Conservation (phyloP, 2,329 filamentous ascomycete genomes). For the Arthrobotrys conoides region DNA sequence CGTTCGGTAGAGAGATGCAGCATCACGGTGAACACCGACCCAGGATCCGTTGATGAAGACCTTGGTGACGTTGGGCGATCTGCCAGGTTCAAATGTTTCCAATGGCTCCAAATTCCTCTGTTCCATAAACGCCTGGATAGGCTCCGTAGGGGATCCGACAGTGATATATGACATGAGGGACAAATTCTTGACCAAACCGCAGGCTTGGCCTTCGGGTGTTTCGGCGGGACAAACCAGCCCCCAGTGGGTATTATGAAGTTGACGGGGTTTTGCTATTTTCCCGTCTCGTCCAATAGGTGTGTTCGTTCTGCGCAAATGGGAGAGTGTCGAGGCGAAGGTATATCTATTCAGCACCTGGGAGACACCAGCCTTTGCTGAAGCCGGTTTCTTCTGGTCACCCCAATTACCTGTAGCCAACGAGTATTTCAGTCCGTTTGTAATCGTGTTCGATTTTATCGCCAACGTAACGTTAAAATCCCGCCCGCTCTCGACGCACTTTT, state of each 20-base stretch:
- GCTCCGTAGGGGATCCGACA: conserved; percentile 90
- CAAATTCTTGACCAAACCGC: conserved; percentile 97
- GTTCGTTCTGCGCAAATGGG: conserved; percentile 96
- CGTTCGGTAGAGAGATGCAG: conserved; percentile 83
- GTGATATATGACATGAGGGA: conserved; percentile 99
- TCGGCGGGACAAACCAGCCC: conserved; percentile 96
- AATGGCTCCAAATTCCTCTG: conserved; percentile 95
- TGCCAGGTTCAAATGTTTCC: conserved; percentile 90
- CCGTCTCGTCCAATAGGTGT: conserved; percentile 97
- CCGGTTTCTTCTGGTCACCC: conserved; percentile 99
- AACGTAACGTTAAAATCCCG: conserved; percentile 91
- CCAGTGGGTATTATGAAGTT: conserved; percentile 99
- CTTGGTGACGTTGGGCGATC: conserved; percentile 93
- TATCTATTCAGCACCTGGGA: conserved; percentile 98
- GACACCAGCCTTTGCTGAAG: conserved; percentile 93
- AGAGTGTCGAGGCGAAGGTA: conserved; percentile 95
- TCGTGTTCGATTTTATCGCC: conserved; percentile 89
- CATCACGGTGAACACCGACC: conserved; percentile 94
- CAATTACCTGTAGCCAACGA: conserved; percentile 98
- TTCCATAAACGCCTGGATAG: conserved; percentile 95
- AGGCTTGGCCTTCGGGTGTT: conserved; percentile 97
- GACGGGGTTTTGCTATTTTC: conserved; percentile 96
- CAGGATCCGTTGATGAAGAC: conserved; percentile 98
- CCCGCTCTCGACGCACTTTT: conserved; percentile 90
- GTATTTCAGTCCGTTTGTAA: conserved; percentile 96